Base-by-base conservation (phyloP, 2,329 filamentous ascomycete species). In the Penicillium sp. region DNA sequence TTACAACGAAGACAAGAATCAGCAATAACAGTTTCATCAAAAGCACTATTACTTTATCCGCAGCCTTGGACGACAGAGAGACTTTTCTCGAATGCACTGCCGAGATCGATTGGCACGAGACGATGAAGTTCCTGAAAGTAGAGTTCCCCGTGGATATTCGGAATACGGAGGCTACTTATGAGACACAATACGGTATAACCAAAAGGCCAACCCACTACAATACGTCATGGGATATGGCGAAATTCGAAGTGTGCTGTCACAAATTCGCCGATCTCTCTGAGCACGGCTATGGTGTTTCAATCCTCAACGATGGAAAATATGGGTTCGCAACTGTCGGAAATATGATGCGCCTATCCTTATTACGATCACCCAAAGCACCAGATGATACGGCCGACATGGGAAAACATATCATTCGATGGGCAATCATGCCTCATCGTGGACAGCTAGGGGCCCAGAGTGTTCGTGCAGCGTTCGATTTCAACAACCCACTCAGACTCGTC, bases 61-160 rank as follows among this genome's bases (percentile, higher is more conserved):
- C 4, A 7, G 29, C 3, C 3, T 32, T 32, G 3, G 13, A 32
- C 6, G 3, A 15, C 3, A 32, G 12, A 4, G 29, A 32, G 3
- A 3, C 29, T 5, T 13, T 15, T 15, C 13, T 32, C 13, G 29
- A 32, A 32, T n/a, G 4, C 29, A 15, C 29, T 6, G 29, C 29
- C 43, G 90, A 95, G 61, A 90, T 97, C n/a, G 90, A 97, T 68
- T 99, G 94, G 94, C 89, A 88, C 61, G 94, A 99, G 73, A 91
- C 85, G 12, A 97, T 94, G 88, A 96, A 94, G 69, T 97, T 97
- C 80, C 83, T 99, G 67, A 99, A 99, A 79, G 93, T 97, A 44
- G 94, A 99, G 71, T 99, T 99, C 75, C 93, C 94, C 0, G 92
- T 97, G 56, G 88, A 95, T 65, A 82, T 97, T 56, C 84, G 86